phyloP scores from a whole-genome alignment of 148 eudicot genomes.

The Rhododendron molle region DNA sequence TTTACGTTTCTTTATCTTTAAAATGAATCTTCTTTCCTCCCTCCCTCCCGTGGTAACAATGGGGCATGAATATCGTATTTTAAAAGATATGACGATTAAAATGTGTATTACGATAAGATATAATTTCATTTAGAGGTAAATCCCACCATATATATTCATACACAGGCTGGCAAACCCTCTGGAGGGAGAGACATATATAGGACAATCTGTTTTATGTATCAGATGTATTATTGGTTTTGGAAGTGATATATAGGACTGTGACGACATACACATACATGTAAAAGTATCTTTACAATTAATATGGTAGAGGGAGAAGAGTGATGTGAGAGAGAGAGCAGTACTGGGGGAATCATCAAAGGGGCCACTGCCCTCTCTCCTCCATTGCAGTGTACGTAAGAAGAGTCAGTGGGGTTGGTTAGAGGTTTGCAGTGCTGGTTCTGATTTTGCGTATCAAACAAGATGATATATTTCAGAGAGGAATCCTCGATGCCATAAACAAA shows the following conservation, averaged over 20 bases:
- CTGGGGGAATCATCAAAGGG: neutral
- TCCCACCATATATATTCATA: too few relatives aligned
- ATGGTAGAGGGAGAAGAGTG: neutral
- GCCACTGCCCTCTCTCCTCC: neutral
- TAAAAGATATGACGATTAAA: too few relatives aligned
- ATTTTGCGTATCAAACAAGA: neutral
- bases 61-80: too few relatives aligned
- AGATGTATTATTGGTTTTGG: neutral
- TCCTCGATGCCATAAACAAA: neutral
- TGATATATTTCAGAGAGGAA: neutral
- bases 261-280: neutral
- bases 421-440: neutral
- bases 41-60: too few relatives aligned
- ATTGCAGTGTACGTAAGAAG: neutral
- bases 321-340: neutral
- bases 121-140: too few relatives aligned
- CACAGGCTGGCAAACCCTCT: too few relatives aligned
- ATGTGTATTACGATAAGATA: too few relatives aligned
- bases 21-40: too few relatives aligned
- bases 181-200: too few relatives aligned
- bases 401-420: neutral
- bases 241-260: neutral
- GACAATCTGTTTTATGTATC: neutral
- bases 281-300: neutral
- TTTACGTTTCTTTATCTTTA: too few relatives aligned